A percentile compares a stretch with the other conserved stretches of the same genome.
phyloP scores from a whole-genome alignment of 2,329 filamentous ascomycete genomes.

The Calonectria hawksworthii region DNA sequence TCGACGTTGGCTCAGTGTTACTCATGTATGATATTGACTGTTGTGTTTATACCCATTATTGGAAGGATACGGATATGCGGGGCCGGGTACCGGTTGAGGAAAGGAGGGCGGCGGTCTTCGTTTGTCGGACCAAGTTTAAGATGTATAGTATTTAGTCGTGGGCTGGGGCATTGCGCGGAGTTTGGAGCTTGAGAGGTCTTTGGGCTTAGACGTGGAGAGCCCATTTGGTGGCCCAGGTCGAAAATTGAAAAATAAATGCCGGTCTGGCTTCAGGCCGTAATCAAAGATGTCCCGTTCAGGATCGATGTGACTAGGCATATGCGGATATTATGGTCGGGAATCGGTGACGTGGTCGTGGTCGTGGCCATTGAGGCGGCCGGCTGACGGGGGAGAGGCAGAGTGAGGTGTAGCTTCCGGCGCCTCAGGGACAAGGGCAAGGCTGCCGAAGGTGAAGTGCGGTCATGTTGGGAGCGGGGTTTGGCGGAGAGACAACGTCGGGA shows the following conservation, averaged over 20 bases:
- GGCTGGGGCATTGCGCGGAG: conserved; percentile 53
- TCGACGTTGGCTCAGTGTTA: conserved; percentile 12
- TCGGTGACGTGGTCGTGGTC: conserved; percentile 18
- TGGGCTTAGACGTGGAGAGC: conserved; percentile 45
- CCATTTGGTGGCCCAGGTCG: conserved; percentile 41
- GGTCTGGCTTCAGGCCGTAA: conserved; percentile 37
- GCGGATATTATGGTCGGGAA: not conserved
- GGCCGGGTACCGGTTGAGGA: conserved; percentile 4
- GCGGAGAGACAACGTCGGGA: not conserved
- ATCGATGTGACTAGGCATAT: conserved; percentile 7
- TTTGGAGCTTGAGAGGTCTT: conserved; percentile 49
- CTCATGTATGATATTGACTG: conserved; percentile 44
- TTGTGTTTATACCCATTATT: conserved; percentile 48
- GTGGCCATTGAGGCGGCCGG: conserved; percentile 10
- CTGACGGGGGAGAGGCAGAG: conserved; percentile 7
- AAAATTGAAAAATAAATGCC: conserved; percentile 42
- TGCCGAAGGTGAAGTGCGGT: not conserved
- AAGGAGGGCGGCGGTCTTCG: conserved; percentile 23
- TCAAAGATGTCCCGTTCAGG: conserved; percentile 3
- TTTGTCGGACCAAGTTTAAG: conserved; percentile 29
- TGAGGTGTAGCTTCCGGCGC: conserved; percentile 4
- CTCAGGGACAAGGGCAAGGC: not conserved
- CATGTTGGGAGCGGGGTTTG: not conserved
- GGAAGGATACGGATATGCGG: conserved; percentile 24
- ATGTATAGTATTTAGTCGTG: conserved; percentile 46